Base-by-base conservation (phyloP, 768 basidiomycete species). In the Termitomyces sp. region DNA sequence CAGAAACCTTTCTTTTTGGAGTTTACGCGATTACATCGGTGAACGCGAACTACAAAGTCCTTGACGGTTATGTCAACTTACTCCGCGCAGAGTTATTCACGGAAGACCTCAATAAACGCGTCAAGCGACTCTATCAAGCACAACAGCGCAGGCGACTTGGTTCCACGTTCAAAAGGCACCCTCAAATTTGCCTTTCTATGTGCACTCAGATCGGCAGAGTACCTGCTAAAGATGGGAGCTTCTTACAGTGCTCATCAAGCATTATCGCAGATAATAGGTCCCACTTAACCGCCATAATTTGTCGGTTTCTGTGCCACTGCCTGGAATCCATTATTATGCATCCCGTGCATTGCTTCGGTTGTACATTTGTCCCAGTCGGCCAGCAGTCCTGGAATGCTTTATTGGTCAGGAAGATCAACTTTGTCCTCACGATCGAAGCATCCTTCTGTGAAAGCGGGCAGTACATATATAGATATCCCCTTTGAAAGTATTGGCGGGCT, bases 401-500 rank as follows among this genome's bases (percentile, higher is more conserved):
- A 54, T 14, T 65, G 61, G 58, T 78, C 78, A 20, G 68, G 65
- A 64, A 77, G 63, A 60, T 72, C 69, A 4, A 71, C 74, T 3
- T 71, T 63, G 61, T 78, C 77, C 26, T 78, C 69, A 23, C 77
- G 70, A 60, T 78, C 77, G 55, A 79, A 78, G 32, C 69, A 70
- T 20, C 70, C 70, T 26, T 70, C 70, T 9, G 67, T 57, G 48
- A 78, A 78, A 4, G 72, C 68, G 7, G 74, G 76, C 9, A 79
- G 63, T 38, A 71, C 69, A 12, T 74, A 74, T 26, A 71, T 69
- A 20, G 72, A 70, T n/a, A 83, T 74, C 0, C 68, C 72, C 51
- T 72, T 72, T 0, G 79, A 73, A 26, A 84, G 74, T 13, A 72
- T 57, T 35, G 70, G 68, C 5, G 81, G 73, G 56, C 84, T 78